Percentiles rank a stretch among this genome's conserved stretches.
phyloP scores from a whole-genome alignment of 2,329 filamentous ascomycete genomes.

The Xylaria sp. region DNA sequence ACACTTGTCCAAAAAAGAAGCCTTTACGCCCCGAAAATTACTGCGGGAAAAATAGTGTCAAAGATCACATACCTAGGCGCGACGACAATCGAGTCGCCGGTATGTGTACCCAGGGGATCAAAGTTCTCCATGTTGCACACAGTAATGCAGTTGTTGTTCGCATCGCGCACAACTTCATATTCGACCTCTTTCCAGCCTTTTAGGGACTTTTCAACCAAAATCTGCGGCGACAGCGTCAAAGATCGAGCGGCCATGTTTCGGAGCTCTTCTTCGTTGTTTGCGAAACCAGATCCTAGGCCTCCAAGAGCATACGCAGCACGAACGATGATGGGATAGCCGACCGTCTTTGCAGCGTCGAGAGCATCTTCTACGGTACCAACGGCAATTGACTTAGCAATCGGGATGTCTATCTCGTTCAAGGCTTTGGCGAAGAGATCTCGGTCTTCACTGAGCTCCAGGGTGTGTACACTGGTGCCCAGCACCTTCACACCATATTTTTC shows the following conservation, averaged over 20 bases:
- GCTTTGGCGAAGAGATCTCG: slow-evolving; percentile 96
- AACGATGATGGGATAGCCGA: slow-evolving; percentile 98
- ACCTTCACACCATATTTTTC: slow-evolving; percentile 96
- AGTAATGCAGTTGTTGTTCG: slow-evolving; percentile 98
- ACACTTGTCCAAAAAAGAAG: background rate
- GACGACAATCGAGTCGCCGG: slow-evolving; percentile 98
- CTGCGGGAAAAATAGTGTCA: background rate
- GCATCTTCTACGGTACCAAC: slow-evolving; percentile 93
- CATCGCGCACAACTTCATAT: slow-evolving; percentile 97
- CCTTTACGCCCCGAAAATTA: background rate
- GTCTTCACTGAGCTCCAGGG: slow-evolving; percentile 93
- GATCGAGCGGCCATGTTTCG: slow-evolving; percentile 93
- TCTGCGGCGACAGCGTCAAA: slow-evolving; percentile 92
- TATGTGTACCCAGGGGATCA: slow-evolving; percentile 96
- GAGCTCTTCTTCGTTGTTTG: slow-evolving; percentile 92
- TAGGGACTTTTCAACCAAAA: slow-evolving; percentile 96
- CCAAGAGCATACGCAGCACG: slow-evolving; percentile 96
- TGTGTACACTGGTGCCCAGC: slow-evolving; percentile 92
- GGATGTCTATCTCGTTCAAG: slow-evolving; percentile 95
- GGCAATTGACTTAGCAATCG: slow-evolving; percentile 95
- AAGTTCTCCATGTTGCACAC: slow-evolving; percentile 99
- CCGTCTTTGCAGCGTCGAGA: slow-evolving; percentile 81
- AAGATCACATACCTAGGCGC: slow-evolving; percentile 66
- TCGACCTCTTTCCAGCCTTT: slow-evolving; percentile 99
- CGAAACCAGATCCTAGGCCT: slow-evolving; percentile 95